Evolutionary conservation across 192 early-diverging fungal species (phyloP), one percentile per base, ranked within the genome.

Genomic region (Backusella tarrabulga): DNA sequence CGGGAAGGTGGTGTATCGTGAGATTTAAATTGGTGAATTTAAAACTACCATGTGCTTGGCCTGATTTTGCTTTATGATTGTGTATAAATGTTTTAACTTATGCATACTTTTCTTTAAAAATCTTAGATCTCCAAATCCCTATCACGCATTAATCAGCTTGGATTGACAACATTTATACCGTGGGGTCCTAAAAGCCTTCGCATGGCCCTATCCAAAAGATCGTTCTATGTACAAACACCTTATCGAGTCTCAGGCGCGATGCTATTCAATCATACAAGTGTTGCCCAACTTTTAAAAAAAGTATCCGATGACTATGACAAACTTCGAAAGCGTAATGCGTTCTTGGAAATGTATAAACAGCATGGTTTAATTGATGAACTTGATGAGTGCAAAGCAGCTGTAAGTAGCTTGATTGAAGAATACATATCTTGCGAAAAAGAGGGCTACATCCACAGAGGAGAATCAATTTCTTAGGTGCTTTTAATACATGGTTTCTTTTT

Each of bases 141-240:
- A 72, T 84, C 98, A 79, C 90, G 98, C 6, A 97, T 99, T 75
- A 88, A 96, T 34, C 97, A 99, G 79, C 89, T 96, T 34, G 87
- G 95, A 21, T 81, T 98, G 54, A 96, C 96, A 11, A 92, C 95
- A 75, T 99, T 99, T 79, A 98, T 99, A 72, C 98, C 98, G 23
- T 99, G 98, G 98, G 98, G 97, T 17, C 98, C 98, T 4, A 96
- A 96, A 15, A 95, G 93, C 79, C 98, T 99, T 79, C 97, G 98
- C 80, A 96, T 99, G 1, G 96, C 98, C 6, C 79, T 99, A 67
- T 95, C 96, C 4, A 91, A 91, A 66, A 96, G 95, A 79, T 95
- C 93, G 40, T 97, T 96, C 4, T 99, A 98, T 82, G 87, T 95
- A 11, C 93, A 92, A 72, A 94, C 96, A 11, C 88, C 93, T 52